phyloP scores from a whole-genome alignment of 495 filamentous ascomycete genomes.

The Acidomyces sp. region DNA sequence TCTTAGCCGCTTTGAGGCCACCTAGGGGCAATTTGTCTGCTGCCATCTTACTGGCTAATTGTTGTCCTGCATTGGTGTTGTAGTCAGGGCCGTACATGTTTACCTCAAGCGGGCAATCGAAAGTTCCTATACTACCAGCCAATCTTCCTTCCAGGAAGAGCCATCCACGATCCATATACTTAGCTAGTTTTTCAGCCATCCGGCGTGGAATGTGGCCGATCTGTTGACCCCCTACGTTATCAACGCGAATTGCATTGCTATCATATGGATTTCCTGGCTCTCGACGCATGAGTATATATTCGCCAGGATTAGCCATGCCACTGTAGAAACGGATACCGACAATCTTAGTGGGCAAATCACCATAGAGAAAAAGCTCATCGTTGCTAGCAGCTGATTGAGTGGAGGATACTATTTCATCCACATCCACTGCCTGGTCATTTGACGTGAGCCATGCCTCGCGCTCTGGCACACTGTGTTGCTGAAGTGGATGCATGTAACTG shows the following conservation, averaged over 20 bases:
- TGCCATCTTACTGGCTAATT: slow-evolving; percentile 49
- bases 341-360: slow-evolving; percentile 45
- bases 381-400: slow-evolving; percentile 9
- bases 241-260: slow-evolving; percentile 62
- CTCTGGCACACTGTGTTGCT: slow-evolving; percentile 12
- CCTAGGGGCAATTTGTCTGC: slow-evolving; percentile 44
- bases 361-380: slow-evolving; percentile 10
- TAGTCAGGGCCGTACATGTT: slow-evolving; percentile 54
- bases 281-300: slow-evolving; percentile 53
- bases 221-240: slow-evolving; percentile 65
- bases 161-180: slow-evolving; percentile 47
- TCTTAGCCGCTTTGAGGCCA: slow-evolving; percentile 33
- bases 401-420: slow-evolving; percentile 12
- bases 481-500: too few species aligned
- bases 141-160: slow-evolving; percentile 54
- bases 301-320: slow-evolving; percentile 56
- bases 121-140: slow-evolving; percentile 47
- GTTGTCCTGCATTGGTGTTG: slow-evolving; percentile 13
- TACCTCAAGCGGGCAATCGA: slow-evolving; percentile 58
- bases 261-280: slow-evolving; percentile 66
- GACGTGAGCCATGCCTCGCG: slow-evolving; percentile 12
- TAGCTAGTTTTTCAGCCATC: slow-evolving; percentile 56
- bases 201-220: slow-evolving; percentile 66
- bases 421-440: slow-evolving; percentile 12
- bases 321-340: slow-evolving; percentile 72